Percentiles rank a stretch among this genome's conserved stretches.
These are phyloP conservation scores for Lachancea sp. DNA, from an alignment of 805 yeast species.

Conservation along the genomic window DNA sequence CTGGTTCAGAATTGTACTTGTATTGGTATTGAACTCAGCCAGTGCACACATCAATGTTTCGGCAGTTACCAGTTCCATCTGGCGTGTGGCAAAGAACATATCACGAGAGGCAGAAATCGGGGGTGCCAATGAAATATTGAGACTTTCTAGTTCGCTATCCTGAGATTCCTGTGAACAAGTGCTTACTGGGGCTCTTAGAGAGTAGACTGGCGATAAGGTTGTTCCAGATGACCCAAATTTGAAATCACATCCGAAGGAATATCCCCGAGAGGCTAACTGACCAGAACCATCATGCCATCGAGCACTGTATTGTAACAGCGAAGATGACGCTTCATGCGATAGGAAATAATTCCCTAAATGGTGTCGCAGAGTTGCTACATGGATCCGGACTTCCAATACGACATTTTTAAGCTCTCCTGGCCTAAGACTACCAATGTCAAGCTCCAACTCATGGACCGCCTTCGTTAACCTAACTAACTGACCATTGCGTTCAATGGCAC, in stretches of 20 bases:
- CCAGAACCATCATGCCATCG: slow-evolving; percentile 5
- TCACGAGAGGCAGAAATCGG: slow-evolving; percentile 17
- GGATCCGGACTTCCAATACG: slow-evolving; percentile 5
- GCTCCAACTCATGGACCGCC: slow-evolving; percentile 1
- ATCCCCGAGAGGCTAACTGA: slow-evolving; percentile 1
- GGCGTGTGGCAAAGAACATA: slow-evolving; percentile 14
- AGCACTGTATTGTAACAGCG: slow-evolving; percentile 1
- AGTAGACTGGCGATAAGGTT: not conserved
- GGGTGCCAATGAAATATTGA: slow-evolving; percentile 15
- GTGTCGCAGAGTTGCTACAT: slow-evolving; percentile 5
- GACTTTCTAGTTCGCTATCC: slow-evolving; percentile 5
- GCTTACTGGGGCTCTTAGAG: not conserved
- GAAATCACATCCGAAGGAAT: slow-evolving; percentile 7
- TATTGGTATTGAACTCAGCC: not conserved
- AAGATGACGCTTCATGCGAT: not conserved
- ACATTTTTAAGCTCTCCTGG: slow-evolving; percentile 9
- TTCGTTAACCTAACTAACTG: not conserved
- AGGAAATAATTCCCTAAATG: not conserved
- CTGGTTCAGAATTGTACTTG: slow-evolving; percentile 1
- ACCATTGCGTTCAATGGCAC: slow-evolving; percentile 9
- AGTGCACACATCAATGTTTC: slow-evolving; percentile 7
- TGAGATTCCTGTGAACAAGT: not conserved
- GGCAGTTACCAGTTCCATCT: slow-evolving; percentile 14
- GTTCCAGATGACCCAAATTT: slow-evolving; percentile 2
- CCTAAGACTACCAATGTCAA: slow-evolving; percentile 5